These are phyloP conservation scores for Nitzschia palea DNA, from an alignment of 108 stramenopile genomes.

Conservation along the genomic window DNA sequence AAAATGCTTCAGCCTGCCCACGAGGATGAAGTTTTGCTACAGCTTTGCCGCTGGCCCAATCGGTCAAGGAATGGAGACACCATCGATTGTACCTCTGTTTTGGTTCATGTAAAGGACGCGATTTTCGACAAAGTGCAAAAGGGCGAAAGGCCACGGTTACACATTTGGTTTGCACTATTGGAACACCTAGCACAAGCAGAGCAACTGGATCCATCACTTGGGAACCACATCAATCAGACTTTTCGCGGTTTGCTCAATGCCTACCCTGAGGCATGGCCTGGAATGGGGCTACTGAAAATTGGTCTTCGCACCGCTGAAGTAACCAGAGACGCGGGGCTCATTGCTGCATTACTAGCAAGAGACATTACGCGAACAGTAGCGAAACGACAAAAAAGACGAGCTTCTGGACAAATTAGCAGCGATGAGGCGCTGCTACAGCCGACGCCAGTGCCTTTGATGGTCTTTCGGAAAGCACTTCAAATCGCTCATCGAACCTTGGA, in stretches of 20 bases:
- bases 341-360: background rate
- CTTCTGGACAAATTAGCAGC: background rate
- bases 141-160: conserved; percentile 1
- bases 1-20: background rate
- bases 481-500: conserved; percentile 13
- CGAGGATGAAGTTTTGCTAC: conserved; percentile 16
- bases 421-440: background rate
- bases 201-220: conserved; percentile 15
- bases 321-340: background rate
- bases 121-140: background rate
- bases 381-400: background rate
- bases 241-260: conserved; percentile 6
- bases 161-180: conserved; percentile 19
- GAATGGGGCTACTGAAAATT: conserved; percentile 15
- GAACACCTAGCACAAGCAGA: conserved; percentile 2
- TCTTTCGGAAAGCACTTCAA: conserved; percentile 12
- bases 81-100: conserved; percentile 24
- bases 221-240: conserved; percentile 2
- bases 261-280: conserved; percentile 16
- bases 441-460: background rate
- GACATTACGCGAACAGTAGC: background rate
- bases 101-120: background rate
- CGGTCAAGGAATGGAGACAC: conserved; percentile 24
- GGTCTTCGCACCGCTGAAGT: conserved; percentile 16
- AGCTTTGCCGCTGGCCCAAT: conserved; percentile 30